Evolutionary conservation across 805 yeast species (phyloP).

Genomic region (Hermanozyma aechmeae): DNA sequence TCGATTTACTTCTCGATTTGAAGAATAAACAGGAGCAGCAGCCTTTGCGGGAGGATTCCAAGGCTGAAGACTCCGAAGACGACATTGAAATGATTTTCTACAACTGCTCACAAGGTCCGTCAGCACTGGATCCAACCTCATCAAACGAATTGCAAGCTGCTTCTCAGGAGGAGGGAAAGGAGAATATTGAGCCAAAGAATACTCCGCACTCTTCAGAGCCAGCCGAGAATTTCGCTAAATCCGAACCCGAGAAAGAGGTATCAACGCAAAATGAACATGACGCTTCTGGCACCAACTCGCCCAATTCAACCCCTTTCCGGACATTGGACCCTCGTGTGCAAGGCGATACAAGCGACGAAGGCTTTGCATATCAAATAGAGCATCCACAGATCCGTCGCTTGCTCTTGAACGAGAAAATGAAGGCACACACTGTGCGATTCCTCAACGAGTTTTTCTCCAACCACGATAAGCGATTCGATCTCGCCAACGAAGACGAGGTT

Average conservation of each 20-base stretch:
- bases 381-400: conserved; percentile 9
- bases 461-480: conserved; percentile 3
- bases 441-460: conserved; percentile 6
- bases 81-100: conserved; percentile 14
- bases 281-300: not conserved
- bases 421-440: conserved; percentile 4
- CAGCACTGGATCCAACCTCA: not conserved
- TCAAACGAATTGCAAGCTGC: not conserved
- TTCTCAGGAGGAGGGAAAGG: not conserved
- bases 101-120: conserved; percentile 2
- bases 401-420: conserved; percentile 3
- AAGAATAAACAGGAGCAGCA: conserved; percentile 6
- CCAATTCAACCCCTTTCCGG: not conserved
- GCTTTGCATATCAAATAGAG: conserved; percentile 4
- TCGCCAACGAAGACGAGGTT: conserved; percentile 1
- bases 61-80: conserved; percentile 9
- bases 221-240: not conserved
- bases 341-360: no score
- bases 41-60: not conserved
- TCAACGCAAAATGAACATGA: conserved; percentile 1
- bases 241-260: not conserved
- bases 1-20: conserved; percentile 6
- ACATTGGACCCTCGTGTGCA: no score
- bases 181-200: not conserved
- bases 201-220: no score